These are phyloP conservation scores for Claviceps cyperi DNA, from an alignment of 2,329 filamentous ascomycete genomes.

Conservation along the genomic window DNA sequence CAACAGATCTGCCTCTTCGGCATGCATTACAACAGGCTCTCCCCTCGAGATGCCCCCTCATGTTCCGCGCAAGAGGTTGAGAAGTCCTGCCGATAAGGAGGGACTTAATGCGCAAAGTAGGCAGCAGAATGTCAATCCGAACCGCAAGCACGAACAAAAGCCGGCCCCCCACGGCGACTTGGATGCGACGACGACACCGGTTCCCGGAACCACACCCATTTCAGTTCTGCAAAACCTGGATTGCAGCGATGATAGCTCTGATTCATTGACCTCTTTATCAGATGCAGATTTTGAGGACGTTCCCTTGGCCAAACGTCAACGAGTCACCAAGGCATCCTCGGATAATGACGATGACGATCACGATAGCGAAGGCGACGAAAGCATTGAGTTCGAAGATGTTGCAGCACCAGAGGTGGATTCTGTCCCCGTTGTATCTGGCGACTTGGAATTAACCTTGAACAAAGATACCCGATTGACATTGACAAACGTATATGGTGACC, in stretches of 20 bases:
- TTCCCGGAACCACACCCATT: conserved; percentile 27
- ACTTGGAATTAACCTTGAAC: conserved; percentile 59
- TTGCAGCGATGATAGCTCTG: conserved; percentile 29
- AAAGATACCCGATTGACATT: conserved; percentile 45
- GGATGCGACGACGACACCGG: conserved; percentile 33
- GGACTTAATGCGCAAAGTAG: conserved; percentile 11
- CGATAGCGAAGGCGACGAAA: conserved; percentile 10
- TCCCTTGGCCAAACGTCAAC: conserved; percentile 26
- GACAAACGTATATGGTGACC: conserved; percentile 46
- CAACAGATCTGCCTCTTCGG: conserved; percentile 1
- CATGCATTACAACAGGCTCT: conserved; percentile 6
- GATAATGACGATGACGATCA: conserved; percentile 13
- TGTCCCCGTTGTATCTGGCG: conserved; percentile 41
- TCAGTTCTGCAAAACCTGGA: conserved; percentile 29
- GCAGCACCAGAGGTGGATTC: conserved; percentile 45
- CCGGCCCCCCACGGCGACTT: conserved; percentile 47
- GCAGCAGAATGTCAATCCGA: conserved; percentile 3
- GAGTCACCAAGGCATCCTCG: conserved; percentile 12
- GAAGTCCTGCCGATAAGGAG: conserved; percentile 26
- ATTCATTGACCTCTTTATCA: conserved; percentile 38
- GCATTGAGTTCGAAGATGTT: conserved; percentile 47
- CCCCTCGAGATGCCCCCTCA: conserved; percentile 46
- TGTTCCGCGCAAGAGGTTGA: conserved; percentile 51
- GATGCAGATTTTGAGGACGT: conserved; percentile 41
- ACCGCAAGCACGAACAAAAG: conserved; percentile 25